phyloP scores from a whole-genome alignment of 257 asterid species.

The Fraxinus cuspidata region DNA sequence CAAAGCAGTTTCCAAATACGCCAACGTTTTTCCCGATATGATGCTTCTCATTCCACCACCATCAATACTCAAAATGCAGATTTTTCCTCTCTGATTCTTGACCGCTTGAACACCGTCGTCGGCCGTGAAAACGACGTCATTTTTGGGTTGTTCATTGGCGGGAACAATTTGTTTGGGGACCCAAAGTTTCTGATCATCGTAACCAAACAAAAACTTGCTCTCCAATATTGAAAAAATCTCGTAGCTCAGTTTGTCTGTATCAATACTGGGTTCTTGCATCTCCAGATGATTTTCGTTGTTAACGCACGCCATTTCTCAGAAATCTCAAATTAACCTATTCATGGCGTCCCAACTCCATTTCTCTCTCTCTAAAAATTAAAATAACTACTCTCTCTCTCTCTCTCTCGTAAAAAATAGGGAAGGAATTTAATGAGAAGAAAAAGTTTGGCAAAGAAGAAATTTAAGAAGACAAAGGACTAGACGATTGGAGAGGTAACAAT shows the following conservation, averaged over 20 bases:
- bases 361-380: background rate
- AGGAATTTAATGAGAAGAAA: slow-evolving; percentile 14
- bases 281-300: slow-evolving; percentile 28
- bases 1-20: slow-evolving; percentile 79
- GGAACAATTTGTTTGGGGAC: slow-evolving; percentile 58
- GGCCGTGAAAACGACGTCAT: slow-evolving; percentile 21
- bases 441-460: slow-evolving; percentile 10
- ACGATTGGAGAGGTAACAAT: background rate
- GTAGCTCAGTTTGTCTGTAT: slow-evolving; percentile 88
- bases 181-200: slow-evolving; percentile 84
- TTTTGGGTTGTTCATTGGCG: slow-evolving; percentile 21
- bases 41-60: slow-evolving; percentile 92
- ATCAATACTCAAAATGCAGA: slow-evolving; percentile 76
- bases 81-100: slow-evolving; percentile 79
- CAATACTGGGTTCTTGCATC: slow-evolving; percentile 78
- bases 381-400: background rate
- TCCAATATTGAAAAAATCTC: slow-evolving; percentile 92
- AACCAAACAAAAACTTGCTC: slow-evolving; percentile 87
- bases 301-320: slow-evolving; percentile 50
- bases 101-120: slow-evolving; percentile 41
- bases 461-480: background rate
- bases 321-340: background rate
- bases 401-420: too few relatives aligned
- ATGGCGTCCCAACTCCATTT: background rate
- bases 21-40: slow-evolving; percentile 69